These are phyloP conservation scores for Durio zibethinus DNA, from an alignment of 345 rosid species.

Conservation along the genomic window DNA sequence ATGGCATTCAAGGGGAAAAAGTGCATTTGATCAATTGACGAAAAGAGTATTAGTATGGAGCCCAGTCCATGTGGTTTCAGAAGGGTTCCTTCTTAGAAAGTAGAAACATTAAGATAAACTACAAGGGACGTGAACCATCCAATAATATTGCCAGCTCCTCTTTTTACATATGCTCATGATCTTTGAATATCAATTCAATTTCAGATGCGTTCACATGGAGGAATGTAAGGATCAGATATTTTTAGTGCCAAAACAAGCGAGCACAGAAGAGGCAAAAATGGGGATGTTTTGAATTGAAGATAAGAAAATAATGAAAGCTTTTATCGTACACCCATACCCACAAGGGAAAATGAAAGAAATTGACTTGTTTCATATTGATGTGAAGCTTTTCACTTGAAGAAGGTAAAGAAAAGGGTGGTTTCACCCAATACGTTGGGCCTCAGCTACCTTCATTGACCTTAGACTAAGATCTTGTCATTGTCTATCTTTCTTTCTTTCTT, in stretches of 20 bases:
- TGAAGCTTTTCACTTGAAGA: constrained; percentile 34
- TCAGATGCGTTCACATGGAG: background rate
- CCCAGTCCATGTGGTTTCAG: background rate
- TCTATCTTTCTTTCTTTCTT: constrained; percentile 7
- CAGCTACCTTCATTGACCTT: constrained; percentile 13
- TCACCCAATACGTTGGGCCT: background rate
- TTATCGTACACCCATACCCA: background rate
- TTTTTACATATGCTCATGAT: background rate
- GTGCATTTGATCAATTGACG: background rate
- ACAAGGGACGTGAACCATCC: background rate
- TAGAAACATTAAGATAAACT: background rate
- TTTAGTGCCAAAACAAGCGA: background rate
- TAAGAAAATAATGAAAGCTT: background rate
- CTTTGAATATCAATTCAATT: background rate
- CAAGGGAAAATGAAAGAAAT: constrained; percentile 8
- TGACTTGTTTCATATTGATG: constrained; percentile 22
- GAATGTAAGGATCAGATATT: background rate
- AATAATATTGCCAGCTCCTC: background rate
- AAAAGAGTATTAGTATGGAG: background rate
- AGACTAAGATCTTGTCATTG: constrained; percentile 21
- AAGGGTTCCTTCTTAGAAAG: too few relatives aligned
- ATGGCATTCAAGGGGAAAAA: background rate
- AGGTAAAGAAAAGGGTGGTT: background rate
- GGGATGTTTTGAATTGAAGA: constrained; percentile 20
- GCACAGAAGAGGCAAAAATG: background rate